A percentile compares a stretch with the other conserved stretches of the same genome.
Evolutionary conservation across 2,329 filamentous ascomycete genomes (phyloP).

Genomic region (Cordyceps farinosa): DNA sequence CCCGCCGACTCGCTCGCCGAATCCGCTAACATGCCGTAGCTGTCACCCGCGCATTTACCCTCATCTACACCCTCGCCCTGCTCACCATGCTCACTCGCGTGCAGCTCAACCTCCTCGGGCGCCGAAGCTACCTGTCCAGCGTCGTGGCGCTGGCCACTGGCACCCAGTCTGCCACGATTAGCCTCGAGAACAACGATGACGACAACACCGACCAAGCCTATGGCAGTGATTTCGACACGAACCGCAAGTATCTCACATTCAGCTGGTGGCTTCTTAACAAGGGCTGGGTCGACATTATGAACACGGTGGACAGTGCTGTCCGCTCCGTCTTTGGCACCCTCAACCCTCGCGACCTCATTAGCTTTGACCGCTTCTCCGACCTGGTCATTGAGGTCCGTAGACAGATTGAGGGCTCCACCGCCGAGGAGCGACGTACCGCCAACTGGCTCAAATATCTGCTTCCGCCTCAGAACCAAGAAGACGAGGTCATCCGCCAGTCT

Average conservation of each 20-base stretch:
- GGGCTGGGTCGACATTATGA: conserved; percentile 80
- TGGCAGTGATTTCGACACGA: conserved; percentile 93
- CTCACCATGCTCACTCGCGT: conserved; percentile 90
- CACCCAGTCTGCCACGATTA: conserved; percentile 71
- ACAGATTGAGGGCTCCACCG: conserved; percentile 67
- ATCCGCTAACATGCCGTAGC: conserved; percentile 48
- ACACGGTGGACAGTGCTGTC: conserved; percentile 79
- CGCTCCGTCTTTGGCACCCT: conserved; percentile 84
- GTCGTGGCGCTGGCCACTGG: conserved; percentile 87
- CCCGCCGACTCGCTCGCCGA: neutral
- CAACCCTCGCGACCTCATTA: conserved; percentile 84
- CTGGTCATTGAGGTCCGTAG: conserved; percentile 80
- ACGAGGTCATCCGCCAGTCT: conserved; percentile 79
- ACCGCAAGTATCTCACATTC: conserved; percentile 90
- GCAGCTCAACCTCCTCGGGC: conserved; percentile 93
- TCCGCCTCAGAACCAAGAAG: conserved; percentile 73
- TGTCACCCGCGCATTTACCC: conserved; percentile 83
- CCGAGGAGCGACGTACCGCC: conserved; percentile 38
- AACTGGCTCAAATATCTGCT: conserved; percentile 84
- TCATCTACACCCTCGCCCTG: conserved; percentile 86
- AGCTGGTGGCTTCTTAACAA: conserved; percentile 97
- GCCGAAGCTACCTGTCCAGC: conserved; percentile 91
- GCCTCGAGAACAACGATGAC: conserved; percentile 89
- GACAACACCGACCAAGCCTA: conserved; percentile 77
- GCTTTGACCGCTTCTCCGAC: conserved; percentile 73